Percentiles rank a stretch among this genome's conserved stretches.
Conservation (phyloP, 306 rosid species). For the Vigna trinervia region DNA sequence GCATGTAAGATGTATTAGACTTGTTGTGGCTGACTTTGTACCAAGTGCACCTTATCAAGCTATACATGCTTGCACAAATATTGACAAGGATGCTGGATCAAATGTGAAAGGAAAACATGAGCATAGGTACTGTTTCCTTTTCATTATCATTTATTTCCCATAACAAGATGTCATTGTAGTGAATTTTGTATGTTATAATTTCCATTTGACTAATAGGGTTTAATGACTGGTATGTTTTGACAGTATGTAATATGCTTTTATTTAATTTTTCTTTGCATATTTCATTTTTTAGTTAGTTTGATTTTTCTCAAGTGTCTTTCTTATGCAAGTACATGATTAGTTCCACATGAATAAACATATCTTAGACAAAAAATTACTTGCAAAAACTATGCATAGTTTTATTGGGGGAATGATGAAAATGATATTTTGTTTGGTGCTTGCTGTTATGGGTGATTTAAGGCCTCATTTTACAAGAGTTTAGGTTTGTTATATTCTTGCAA, state of each 20-base stretch:
- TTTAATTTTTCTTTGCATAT: background rate
- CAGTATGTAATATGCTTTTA: background rate
- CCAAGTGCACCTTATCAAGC: constrained; percentile 78
- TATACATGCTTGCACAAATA: constrained; percentile 43
- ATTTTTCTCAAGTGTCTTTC: constrained; percentile 4
- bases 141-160: constrained; percentile 35
- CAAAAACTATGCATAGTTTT: constrained; percentile 18
- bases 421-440: constrained; percentile 25
- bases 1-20: constrained; percentile 88
- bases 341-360: background rate
- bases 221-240: background rate
- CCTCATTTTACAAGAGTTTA: constrained; percentile 20
- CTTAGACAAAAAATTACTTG: constrained; percentile 13
- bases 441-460: constrained; percentile 10
- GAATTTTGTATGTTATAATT: constrained; percentile 6
- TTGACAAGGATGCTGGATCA: constrained; percentile 52
- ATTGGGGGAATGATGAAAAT: constrained; percentile 18
- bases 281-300: background rate
- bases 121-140: constrained; percentile 62
- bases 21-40: constrained; percentile 86
- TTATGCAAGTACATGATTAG: background rate
- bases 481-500: constrained; percentile 54
- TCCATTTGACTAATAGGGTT: background rate
- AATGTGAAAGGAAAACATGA: constrained; percentile 59
- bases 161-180: background rate